These are phyloP conservation scores for Gossypium trilobum DNA, from an alignment of 441 rosid species.

Conservation along the genomic window DNA sequence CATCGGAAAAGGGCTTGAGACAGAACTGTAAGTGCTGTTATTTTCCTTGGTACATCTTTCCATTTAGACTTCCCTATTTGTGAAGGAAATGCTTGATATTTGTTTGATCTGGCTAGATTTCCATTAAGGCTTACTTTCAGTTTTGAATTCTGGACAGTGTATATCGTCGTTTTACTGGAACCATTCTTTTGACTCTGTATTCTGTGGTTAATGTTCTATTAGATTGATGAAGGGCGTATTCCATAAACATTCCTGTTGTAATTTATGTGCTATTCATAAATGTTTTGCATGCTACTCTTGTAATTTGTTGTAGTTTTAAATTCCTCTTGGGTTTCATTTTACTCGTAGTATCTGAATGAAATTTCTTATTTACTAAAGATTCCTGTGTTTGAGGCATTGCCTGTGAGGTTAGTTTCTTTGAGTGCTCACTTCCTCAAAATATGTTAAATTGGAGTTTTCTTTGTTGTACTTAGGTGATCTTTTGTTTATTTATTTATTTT, in stretches of 20 bases:
- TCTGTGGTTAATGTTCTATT: background rate
- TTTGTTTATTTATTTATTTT: background rate
- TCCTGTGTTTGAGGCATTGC: background rate
- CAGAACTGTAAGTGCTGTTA: conserved; percentile 51
- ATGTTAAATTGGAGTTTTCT: background rate
- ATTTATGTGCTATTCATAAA: background rate
- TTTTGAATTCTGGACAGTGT: conserved; percentile 22
- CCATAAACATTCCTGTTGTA: background rate
- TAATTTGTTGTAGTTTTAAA: background rate
- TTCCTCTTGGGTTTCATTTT: background rate
- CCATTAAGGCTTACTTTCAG: background rate
- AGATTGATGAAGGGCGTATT: background rate
- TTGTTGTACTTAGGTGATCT: background rate
- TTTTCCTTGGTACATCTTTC: conserved; percentile 1
- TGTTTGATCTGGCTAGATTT: background rate
- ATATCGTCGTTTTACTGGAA: background rate
- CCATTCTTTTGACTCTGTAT: background rate
- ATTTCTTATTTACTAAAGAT: background rate
- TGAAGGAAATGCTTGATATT: conserved; percentile 32
- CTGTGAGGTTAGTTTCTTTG: background rate
- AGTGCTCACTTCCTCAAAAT: background rate
- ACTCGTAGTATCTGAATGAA: background rate
- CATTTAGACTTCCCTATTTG: background rate
- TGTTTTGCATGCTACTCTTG: background rate
- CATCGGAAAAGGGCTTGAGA: conserved; percentile 40